Conservation (phyloP, 768 basidiomycete genomes). For the Leccinellum rugosiceps region DNA sequence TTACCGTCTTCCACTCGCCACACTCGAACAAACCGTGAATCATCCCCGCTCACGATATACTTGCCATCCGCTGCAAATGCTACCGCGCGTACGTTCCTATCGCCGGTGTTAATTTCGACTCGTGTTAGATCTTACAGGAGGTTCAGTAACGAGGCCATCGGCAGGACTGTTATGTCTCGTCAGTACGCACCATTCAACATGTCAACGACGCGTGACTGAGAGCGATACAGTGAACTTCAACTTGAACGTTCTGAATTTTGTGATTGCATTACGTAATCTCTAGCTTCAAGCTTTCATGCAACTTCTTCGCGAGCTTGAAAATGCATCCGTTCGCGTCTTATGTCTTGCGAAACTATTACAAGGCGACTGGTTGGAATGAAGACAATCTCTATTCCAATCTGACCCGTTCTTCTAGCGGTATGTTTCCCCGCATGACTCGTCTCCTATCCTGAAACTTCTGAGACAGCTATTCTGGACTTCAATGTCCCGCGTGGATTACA, state of each 20-base stretch:
- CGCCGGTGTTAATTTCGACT: too few relatives aligned
- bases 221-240: too few relatives aligned
- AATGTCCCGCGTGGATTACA: slow-evolving; percentile 77
- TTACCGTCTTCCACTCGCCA: background rate
- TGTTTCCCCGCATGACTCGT: slow-evolving; percentile 15
- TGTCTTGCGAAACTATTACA: slow-evolving; percentile 86
- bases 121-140: too few relatives aligned
- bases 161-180: too few relatives aligned
- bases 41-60: background rate
- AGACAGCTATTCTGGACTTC: slow-evolving; percentile 86
- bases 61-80: background rate
- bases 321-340: slow-evolving; percentile 90
- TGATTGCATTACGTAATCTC: too few relatives aligned
- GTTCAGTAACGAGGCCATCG: too few relatives aligned
- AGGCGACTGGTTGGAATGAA: slow-evolving; percentile 94
- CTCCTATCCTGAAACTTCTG: slow-evolving; percentile 4
- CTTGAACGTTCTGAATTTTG: too few relatives aligned
- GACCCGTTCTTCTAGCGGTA: slow-evolving; percentile 86
- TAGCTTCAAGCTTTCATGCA: background rate
- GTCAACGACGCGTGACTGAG: too few relatives aligned
- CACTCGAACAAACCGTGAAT: background rate
- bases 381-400: slow-evolving; percentile 91
- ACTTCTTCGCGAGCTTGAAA: background rate
- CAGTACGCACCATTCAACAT: too few relatives aligned
- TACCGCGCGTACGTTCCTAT: background rate